Evolutionary conservation across 169 alveolate genomes (phyloP), one percentile per base, ranked within the genome.

Genomic region (Plasmodium malariae): DNA sequence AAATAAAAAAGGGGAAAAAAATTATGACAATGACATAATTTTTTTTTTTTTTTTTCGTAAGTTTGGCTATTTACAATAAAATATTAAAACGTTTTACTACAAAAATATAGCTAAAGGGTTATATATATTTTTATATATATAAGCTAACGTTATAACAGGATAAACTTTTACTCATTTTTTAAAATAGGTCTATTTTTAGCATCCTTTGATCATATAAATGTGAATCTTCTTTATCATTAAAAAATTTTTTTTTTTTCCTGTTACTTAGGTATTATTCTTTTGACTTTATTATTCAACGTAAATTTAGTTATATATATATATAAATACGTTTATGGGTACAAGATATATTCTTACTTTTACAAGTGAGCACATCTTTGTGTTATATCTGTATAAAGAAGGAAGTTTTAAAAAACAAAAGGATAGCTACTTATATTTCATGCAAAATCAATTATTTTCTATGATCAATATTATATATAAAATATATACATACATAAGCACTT

Each of bases 31-130:
- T 76, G 89, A 76, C 87, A 30, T 55, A 19, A 14, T 54, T 63
- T 60, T 74, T 54, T 74, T 74, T 57, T 74, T 74, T 60, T 62
- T 43, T 30, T 76, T 48, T 34, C 49, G 12, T 17, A 14, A 30
- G 5, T 54, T 76, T 62, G 37, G 88, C 88, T 76, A 62, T 76
- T 32, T 76, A 54, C 48, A 76, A 76, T 54, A 76, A 76, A 62
- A 62, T 37, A 40, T 12, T 30, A 37, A 28, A 43, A 30, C 36
- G 48, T 45, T 48, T 70, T 49, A 54, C 17, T 28, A 34, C 63
- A 54, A 34, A 62, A 62, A 26, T 36, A 28, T 32, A 73, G 57
- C 70, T 32, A 73, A 62, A 65, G 19, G 57, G 17, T 65, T 48
- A 12, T 2, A n/a, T 24, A n/a, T 36, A 24, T 28, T 28, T 12